Base-by-base conservation (phyloP, 1,284 basidiomycete species). In the Cystobasidium sp. region DNA sequence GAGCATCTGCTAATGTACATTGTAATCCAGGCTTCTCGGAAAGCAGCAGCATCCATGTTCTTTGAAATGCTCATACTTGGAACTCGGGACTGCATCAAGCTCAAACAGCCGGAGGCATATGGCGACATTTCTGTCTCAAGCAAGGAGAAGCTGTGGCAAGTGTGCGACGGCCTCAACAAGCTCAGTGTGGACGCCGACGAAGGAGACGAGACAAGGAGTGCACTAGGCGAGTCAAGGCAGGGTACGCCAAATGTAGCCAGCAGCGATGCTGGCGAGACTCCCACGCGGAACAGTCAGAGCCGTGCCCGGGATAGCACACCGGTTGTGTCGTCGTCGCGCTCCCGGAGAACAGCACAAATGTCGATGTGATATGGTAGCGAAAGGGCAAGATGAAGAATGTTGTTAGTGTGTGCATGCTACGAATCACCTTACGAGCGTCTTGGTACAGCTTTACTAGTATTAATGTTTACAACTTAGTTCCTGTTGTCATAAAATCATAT, bases 31-130 rank as follows among this genome's bases (percentile, higher is more conserved):
- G 92, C 93, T 8, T 91, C 92, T 8, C 89, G 93, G 67, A 89
- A 93, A 58, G 96, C 94, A 3, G 94, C 95, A 0, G 89, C 94
- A 0, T 89, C 92, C 1, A 98, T 99, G 86, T 99, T 99, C 86
- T 99, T 98, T 81, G 96, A 99, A 83, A 84, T 98, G 67, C 89
- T 99, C 41, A 93, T 97, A 3, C 88, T 99, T 1, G 91, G 93
- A 9, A 97, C 95, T 0, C 89, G 92, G 55, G 94, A 97, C 81
- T 93, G 91, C 80, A 85, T 99, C 78, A 88, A 89, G 78, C 83
- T 98, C 61, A 84, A 88, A 18, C 96, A 99, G 82, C 77, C 81
- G 3, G 79, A 81, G 43, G 80, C 83, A 22, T 97, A 93, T 80
- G 91, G 90, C 76, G 93, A 95, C 81, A 96, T 99, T 76, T 87